These are phyloP conservation scores for Antrodiella citrinella DNA, from an alignment of 768 basidiomycete genomes.

Conservation along the genomic window DNA sequence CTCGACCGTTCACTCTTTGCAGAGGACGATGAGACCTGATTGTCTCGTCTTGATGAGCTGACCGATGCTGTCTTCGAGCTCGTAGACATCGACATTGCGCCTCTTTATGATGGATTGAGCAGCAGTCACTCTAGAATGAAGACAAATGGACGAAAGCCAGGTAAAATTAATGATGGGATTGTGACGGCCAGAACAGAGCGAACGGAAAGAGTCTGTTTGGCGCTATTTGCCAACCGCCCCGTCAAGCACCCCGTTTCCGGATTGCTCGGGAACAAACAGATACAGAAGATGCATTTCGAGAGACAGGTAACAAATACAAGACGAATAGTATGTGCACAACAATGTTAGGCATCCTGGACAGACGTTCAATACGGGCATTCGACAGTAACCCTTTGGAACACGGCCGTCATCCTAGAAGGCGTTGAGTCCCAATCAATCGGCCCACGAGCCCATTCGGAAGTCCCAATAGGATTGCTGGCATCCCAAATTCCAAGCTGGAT, in stretches of 20 bases:
- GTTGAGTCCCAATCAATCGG: conserved; percentile 32
- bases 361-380: conserved; percentile 24
- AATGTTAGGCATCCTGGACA: not conserved
- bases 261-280: too few species aligned
- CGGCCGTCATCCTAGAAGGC: conserved; percentile 25
- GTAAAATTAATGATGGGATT: too few species aligned
- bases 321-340: not conserved
- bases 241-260: too few species aligned
- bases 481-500: conserved; percentile 41
- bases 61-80: not conserved
- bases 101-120: too few species aligned
- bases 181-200: too few species aligned
- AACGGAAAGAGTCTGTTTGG: too few species aligned
- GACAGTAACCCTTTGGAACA: conserved; percentile 28
- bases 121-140: too few species aligned
- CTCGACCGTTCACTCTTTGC: conserved; percentile 29
- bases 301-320: not conserved
- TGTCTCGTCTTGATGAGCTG: conserved; percentile 45
- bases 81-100: too few species aligned
- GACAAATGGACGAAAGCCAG: too few species aligned
- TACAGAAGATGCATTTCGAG: not conserved
- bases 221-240: too few species aligned
- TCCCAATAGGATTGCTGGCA: conserved; percentile 32
- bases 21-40: conserved; percentile 40
- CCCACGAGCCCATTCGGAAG: conserved; percentile 34